phyloP scores from a whole-genome alignment of 2,329 filamentous ascomycete species.

The Pseudogymnoascus sp. region DNA sequence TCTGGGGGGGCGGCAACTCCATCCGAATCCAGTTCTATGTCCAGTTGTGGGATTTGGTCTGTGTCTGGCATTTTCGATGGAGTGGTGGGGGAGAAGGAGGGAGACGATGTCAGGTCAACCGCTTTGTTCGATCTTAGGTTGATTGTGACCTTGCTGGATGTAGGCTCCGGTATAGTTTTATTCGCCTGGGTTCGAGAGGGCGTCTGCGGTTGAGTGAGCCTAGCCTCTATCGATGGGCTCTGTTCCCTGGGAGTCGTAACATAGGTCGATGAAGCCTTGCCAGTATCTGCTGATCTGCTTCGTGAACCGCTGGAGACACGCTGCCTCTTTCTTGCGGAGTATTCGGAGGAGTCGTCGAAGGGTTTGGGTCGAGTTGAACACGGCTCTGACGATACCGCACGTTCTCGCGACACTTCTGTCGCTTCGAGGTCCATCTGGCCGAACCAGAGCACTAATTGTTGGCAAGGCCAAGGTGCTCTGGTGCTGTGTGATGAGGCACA shows the following conservation, averaged over 20 bases:
- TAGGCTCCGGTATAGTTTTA: slow-evolving; percentile 34
- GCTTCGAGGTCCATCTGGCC: slow-evolving; percentile 36
- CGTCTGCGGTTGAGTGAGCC: slow-evolving; percentile 23
- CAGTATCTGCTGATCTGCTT: slow-evolving; percentile 43
- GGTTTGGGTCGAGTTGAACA: slow-evolving; percentile 57
- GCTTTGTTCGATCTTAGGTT: slow-evolving; percentile 47
- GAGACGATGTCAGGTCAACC: slow-evolving; percentile 37
- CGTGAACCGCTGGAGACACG: slow-evolving; percentile 53
- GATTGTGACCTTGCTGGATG: slow-evolving; percentile 53
- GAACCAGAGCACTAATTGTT: slow-evolving; percentile 46
- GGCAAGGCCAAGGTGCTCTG: slow-evolving; percentile 24
- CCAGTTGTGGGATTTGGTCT: slow-evolving; percentile 19
- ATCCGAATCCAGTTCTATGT: slow-evolving; percentile 25
- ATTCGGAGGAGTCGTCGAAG: slow-evolving; percentile 47
- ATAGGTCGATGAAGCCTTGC: slow-evolving; percentile 9
- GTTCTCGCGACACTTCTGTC: slow-evolving; percentile 41
- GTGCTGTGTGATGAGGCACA: neutral
- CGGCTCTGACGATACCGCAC: slow-evolving; percentile 55
- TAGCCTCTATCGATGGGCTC: slow-evolving; percentile 26
- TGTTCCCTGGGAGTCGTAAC: slow-evolving; percentile 26
- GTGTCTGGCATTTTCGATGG: slow-evolving; percentile 24
- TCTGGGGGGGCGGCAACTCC: slow-evolving; percentile 25
- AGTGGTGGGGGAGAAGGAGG: slow-evolving; percentile 37
- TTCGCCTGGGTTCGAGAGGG: slow-evolving; percentile 27
- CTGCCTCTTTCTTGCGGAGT: slow-evolving; percentile 49